Conservation (phyloP, 2,329 filamentous ascomycete genomes). For the Hymenoscyphus repandus region DNA sequence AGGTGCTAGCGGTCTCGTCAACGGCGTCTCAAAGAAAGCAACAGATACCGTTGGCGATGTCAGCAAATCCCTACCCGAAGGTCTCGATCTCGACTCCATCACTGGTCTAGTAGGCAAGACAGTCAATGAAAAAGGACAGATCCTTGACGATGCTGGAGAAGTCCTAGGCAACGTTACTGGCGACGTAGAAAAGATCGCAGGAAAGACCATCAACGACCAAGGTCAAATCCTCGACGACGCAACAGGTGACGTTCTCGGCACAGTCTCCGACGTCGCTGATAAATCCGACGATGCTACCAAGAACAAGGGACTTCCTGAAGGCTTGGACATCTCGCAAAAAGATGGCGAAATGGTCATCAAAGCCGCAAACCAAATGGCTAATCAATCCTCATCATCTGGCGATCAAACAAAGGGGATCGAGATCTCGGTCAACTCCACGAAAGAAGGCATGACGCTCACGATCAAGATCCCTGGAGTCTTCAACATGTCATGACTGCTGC, state of each 20-base stretch:
- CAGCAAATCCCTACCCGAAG: not conserved
- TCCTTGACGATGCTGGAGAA: conserved; percentile 2
- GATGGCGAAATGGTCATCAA: conserved; percentile 6
- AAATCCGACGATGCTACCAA: not conserved
- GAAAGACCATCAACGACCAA: conserved; percentile 9
- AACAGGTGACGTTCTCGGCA: conserved; percentile 8
- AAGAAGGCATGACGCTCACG: conserved; percentile 23
- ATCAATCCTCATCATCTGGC: not conserved
- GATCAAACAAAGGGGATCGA: conserved; percentile 19
- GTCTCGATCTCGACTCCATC: conserved; percentile 4
- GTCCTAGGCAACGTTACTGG: conserved; percentile 6
- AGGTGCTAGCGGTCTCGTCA: too few species aligned
- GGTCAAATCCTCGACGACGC: conserved; percentile 11
- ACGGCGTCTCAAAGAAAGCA: too few species aligned
- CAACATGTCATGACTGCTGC: conserved; percentile 8
- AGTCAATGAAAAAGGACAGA: conserved; percentile 10
- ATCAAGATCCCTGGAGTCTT: conserved; percentile 23
- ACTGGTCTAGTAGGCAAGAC: conserved; percentile 9
- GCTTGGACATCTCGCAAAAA: conserved; percentile 2
- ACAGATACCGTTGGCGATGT: too few species aligned
- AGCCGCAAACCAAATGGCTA: not conserved
- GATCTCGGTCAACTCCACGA: conserved; percentile 24
- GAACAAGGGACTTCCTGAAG: conserved; percentile 2
- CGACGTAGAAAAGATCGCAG: conserved; percentile 3
- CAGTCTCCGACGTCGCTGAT: conserved; percentile 1